Conservation (phyloP, 1,284 basidiomycete genomes). For the Cryptococcus wingfieldii region DNA sequence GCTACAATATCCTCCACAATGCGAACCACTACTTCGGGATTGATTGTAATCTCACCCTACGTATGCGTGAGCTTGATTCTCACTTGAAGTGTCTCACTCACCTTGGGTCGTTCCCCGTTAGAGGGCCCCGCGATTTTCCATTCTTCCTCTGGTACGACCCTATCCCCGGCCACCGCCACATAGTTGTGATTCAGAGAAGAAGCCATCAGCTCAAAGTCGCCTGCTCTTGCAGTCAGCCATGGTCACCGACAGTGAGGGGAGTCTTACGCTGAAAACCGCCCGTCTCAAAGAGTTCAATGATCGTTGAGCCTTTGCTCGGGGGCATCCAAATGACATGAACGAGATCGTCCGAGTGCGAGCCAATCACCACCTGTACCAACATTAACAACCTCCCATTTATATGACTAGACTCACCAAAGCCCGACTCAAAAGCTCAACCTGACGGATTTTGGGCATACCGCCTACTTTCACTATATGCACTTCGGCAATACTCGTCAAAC, state of each 20-base stretch:
- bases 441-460: slow-evolving; percentile 31
- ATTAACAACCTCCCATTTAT: neutral
- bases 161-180: slow-evolving; percentile 29
- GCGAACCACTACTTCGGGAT: slow-evolving; percentile 15
- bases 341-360: slow-evolving; percentile 32
- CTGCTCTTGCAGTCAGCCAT: slow-evolving; percentile 10
- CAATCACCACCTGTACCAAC: slow-evolving; percentile 28
- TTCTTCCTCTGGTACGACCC: slow-evolving; percentile 18
- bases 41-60: slow-evolving; percentile 18
- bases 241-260: neutral
- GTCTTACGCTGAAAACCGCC: slow-evolving; percentile 29
- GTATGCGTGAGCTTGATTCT: neutral
- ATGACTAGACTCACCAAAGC: slow-evolving; percentile 19
- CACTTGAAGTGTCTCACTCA: slow-evolving; percentile 3
- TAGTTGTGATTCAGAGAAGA: slow-evolving; percentile 31
- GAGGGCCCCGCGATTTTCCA: slow-evolving; percentile 17
- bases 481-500: slow-evolving; percentile 35
- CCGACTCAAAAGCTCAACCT: slow-evolving; percentile 31
- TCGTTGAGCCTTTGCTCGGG: slow-evolving; percentile 16
- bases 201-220: slow-evolving; percentile 33
- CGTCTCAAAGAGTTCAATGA: slow-evolving; percentile 27
- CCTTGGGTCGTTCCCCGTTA: slow-evolving; percentile 12
- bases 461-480: slow-evolving; percentile 36
- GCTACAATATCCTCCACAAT: slow-evolving; percentile 8
- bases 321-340: slow-evolving; percentile 37